A percentile compares a stretch with the other conserved stretches of the same genome.
Conservation (phyloP, 2,329 filamentous ascomycete genomes). For the Chalaropsis thielavioides region DNA sequence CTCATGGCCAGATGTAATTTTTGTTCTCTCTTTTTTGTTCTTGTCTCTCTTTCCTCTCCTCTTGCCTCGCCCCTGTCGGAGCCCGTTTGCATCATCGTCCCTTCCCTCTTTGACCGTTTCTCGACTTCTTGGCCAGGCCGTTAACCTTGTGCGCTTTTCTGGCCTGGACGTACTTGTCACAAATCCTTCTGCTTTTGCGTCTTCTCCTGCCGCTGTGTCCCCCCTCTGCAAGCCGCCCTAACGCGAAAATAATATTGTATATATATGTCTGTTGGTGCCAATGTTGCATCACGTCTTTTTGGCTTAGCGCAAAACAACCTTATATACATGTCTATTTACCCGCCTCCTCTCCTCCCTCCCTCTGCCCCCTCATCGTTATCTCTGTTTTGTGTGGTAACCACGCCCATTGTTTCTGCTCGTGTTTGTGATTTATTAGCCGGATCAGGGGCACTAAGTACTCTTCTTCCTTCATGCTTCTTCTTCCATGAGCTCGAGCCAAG, state of each 20-base stretch:
- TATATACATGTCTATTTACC: not conserved
- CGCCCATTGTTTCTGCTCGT: not conserved
- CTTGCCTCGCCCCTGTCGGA: not conserved
- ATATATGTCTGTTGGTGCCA: not conserved
- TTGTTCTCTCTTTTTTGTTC: not conserved
- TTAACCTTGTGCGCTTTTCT: not conserved
- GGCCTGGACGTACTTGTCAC: not conserved
- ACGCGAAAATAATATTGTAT: not conserved
- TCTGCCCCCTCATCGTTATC: not conserved
- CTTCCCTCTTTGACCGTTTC: not conserved
- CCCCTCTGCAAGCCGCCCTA: not conserved
- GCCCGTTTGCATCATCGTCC: constrained; percentile 2
- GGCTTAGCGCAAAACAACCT: constrained; percentile 1
- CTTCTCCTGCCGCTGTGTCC: not conserved
- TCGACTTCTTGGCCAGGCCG: not conserved
- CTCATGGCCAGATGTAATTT: not conserved
- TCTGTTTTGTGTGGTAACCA: not conserved
- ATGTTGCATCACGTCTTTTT: not conserved
- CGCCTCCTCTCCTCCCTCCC: too few species aligned
- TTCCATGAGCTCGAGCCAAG: constrained; percentile 2
- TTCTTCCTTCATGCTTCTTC: not conserved
- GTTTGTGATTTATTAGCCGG: constrained; percentile 4
- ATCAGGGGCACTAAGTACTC: not conserved
- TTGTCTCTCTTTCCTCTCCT: not conserved
- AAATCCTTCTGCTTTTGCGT: not conserved